phyloP scores from a whole-genome alignment of 2,329 filamentous ascomycete species.

The Dothidotthia symphoricarpi region DNA sequence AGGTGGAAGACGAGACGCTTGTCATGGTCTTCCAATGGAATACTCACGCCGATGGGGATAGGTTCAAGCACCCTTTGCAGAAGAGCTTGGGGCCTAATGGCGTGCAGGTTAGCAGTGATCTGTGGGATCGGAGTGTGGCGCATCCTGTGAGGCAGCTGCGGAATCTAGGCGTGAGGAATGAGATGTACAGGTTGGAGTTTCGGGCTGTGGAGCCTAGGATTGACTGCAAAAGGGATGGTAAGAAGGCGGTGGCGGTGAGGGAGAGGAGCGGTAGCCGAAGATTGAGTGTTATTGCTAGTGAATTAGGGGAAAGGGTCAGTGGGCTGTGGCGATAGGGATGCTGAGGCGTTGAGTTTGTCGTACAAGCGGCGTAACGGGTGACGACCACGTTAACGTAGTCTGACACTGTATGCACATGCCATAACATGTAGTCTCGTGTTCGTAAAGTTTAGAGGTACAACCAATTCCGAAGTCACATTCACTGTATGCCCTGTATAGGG shows the following conservation, averaged over 20 bases:
- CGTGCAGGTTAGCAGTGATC: conserved; percentile 16
- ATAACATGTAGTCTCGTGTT: no score
- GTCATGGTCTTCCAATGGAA: conserved; percentile 35
- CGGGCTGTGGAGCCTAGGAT: conserved; percentile 27
- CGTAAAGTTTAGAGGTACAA: no score
- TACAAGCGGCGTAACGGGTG: no score
- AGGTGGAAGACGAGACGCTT: conserved; percentile 25
- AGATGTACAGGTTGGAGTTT: conserved; percentile 26
- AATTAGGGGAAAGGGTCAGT: conserved; percentile 24
- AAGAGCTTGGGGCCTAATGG: conserved; percentile 28
- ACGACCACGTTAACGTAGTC: no score
- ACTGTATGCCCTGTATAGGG: no score
- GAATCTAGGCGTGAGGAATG: conserved; percentile 22
- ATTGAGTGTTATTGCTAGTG: conserved; percentile 26
- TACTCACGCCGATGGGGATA: conserved; percentile 22
- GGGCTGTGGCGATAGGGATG: conserved; percentile 21
- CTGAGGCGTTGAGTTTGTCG: no score
- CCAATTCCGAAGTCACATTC: no score
- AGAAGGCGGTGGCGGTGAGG: conserved; percentile 7
- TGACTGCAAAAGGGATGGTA: no score
- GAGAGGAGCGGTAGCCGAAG: conserved; percentile 25
- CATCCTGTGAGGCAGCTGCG: conserved; percentile 27
- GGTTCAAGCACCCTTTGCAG: conserved; percentile 31
- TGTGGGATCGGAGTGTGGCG: conserved; percentile 30
- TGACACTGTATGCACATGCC: no score